These are phyloP conservation scores for Ophiocytium majus DNA, from an alignment of 352 stramenopile genomes.

Conservation along the genomic window DNA sequence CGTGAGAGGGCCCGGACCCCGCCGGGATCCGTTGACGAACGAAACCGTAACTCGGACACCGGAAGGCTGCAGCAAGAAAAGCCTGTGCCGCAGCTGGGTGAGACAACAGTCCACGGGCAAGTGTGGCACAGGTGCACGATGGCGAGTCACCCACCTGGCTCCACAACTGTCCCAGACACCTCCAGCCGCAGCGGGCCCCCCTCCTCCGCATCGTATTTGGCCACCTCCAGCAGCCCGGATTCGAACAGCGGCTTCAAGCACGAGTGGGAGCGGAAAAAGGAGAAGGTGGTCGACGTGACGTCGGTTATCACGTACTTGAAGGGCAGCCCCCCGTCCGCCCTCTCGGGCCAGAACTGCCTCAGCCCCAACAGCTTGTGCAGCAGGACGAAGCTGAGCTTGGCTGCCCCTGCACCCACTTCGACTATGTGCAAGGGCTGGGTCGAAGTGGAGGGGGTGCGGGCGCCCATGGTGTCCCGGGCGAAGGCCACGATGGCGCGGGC, in stretches of 20 bases:
- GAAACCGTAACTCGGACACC: too few species aligned
- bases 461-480: slow-evolving; percentile 38
- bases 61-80: too few species aligned
- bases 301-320: slow-evolving; percentile 57
- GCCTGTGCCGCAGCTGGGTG: too few species aligned
- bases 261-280: slow-evolving; percentile 49
- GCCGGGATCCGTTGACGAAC: too few species aligned
- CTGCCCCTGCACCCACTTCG: slow-evolving; percentile 46
- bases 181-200: neutral
- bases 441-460: neutral
- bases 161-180: neutral
- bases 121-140: too few species aligned
- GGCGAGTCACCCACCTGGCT: slow-evolving; percentile 1
- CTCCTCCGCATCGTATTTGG: slow-evolving; percentile 46
- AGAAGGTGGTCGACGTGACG: slow-evolving; percentile 42
- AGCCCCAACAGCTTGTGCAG: slow-evolving; percentile 53
- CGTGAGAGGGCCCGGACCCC: too few species aligned
- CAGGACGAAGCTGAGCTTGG: slow-evolving; percentile 54
- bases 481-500: slow-evolving; percentile 45
- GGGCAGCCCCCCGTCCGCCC: slow-evolving; percentile 21
- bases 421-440: slow-evolving; percentile 49
- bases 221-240: slow-evolving; percentile 40
- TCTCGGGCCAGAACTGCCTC: slow-evolving; percentile 29
- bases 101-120: too few species aligned
- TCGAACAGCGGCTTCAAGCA: slow-evolving; percentile 46